Base-by-base conservation (phyloP, 2,329 filamentous ascomycete species). In the Fusarium cyanostomum region DNA sequence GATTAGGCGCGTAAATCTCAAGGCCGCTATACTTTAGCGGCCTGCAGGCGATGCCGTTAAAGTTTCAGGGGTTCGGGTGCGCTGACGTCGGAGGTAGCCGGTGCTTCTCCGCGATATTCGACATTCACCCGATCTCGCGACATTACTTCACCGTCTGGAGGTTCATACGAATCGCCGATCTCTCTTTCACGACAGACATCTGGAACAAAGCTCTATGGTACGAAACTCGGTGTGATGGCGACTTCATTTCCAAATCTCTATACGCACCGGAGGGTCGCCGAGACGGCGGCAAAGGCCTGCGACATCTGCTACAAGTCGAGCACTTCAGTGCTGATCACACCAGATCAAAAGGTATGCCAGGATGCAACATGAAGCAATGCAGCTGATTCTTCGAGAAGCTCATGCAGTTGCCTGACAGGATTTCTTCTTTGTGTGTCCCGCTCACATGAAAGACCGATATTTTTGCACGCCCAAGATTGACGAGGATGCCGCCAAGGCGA, bases 291-390 rank as follows among this genome's bases (percentile, higher is more conserved):
- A 11, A 96, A 92, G 77, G 83, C 92, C 45, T 99, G 95, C 78
- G 90, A 92, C 77, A 87, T 98, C 63, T 98, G 95, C 82, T 96
- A 90, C 81, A 96, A 95, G 78, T 90, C 91, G 8, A 92, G 89
- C 57, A 87, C 89, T 7, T 96, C 90, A 66, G 94, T 98, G 15
- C 82, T 99, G 52, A 92, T 97, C 68, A 96, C 93, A 8, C 86
- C 91, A 1, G 93, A 96, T 71, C 94, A 92, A 72, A 95, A 94
- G 87, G 94, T 95, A 71, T 64, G 69, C 44, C 38, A 15, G 31
- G 30, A 49, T 24, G 30, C 42, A 7, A 39, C 35, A 48, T 26
- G 15, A 18, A 30, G 57, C 33, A 48, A 42, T 44, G 9, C 51
- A 24, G 52, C 48, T 61, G 48, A 62, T 37, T 57, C 24, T 30